Conservation (phyloP, 106 monocot genomes). For the Triglochin maritima region DNA sequence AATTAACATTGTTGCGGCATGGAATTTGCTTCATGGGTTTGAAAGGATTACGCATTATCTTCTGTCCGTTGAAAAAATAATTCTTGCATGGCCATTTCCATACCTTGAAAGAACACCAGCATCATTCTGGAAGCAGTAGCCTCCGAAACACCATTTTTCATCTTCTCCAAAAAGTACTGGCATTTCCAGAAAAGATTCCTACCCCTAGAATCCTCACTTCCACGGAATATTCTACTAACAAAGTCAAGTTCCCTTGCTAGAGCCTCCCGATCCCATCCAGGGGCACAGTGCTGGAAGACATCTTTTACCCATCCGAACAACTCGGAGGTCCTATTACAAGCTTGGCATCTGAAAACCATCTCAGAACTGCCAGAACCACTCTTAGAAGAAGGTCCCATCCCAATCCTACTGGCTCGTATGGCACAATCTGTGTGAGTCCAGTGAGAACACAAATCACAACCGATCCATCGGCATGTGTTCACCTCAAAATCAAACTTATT, state of each 20-base stretch:
- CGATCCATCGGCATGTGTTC: slow-evolving; percentile 99
- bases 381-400: slow-evolving; percentile 53
- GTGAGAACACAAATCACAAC: slow-evolving; percentile 88
- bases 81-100: neutral
- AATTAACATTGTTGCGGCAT: no score
- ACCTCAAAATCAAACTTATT: slow-evolving; percentile 98
- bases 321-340: slow-evolving; percentile 84
- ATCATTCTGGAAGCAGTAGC: slow-evolving; percentile 55
- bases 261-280: slow-evolving; percentile 63
- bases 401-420: slow-evolving; percentile 69
- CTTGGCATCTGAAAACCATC: slow-evolving; percentile 97
- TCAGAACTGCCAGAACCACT: slow-evolving; percentile 32
- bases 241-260: slow-evolving; percentile 71
- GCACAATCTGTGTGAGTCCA: slow-evolving; percentile 99
- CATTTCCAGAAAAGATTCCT: slow-evolving; percentile 77
- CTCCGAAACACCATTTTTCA: slow-evolving; percentile 51
- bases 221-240: slow-evolving; percentile 73
- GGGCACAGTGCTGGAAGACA: slow-evolving; percentile 95
- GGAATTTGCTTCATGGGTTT: no score
- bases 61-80: no score
- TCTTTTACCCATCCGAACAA: slow-evolving; percentile 93
- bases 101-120: slow-evolving; percentile 83
- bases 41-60: no score
- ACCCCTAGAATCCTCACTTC: slow-evolving; percentile 79
- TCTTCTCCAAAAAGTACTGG: slow-evolving; percentile 66